Evolutionary conservation across 2,329 filamentous ascomycete species (phyloP), one percentile per base, ranked within the genome.

Genomic region (Tolypocladium sp.): DNA sequence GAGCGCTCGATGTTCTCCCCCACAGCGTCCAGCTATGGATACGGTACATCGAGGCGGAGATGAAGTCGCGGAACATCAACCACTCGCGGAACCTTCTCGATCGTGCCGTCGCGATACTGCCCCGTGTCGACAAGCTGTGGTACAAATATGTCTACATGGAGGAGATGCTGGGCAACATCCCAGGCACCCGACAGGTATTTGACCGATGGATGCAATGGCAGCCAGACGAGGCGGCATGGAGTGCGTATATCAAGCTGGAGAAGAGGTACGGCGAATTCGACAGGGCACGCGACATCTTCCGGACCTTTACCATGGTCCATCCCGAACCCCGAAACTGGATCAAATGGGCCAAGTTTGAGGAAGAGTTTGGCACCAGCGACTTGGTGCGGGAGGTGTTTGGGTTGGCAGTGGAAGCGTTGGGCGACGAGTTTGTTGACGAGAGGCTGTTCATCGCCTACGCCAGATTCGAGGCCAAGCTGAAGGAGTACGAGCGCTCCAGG

Each of bases 141-240:
- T 99, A 96, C 79, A 97, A 97, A 73, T 99, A 97, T 79, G 91
- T 96, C 33, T 96, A 96, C 73, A 95, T 96, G 89, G 93, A 97
- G 77, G 94, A 99, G 81, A 97, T 93, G 76, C 82, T 99, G 58
- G 92, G 92, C 8, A 97, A 99, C 68, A 87, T 99, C 55, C 86
- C 92, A 3, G 94, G 93, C 41, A 95, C 92, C 3, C 82, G 94
- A 60, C 91, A 96, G 67, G 91, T 97, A 0, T 99, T 97, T 71
- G 94, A 99, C 76, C 83, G 94, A 53, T 99, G 94, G 94, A 93
- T 99, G 89, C 88, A 90, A 63, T 99, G 94, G 94, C 91, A 96
- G 72, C 94, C 94, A 0, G 92, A 97, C 65, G 93, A 97, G 81
- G 87, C 90, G 51, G 94, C 93, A 0, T 99, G 94, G 94, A 87